phyloP scores from a whole-genome alignment of 208 protist genomes.

The Angomonas desouzai region DNA sequence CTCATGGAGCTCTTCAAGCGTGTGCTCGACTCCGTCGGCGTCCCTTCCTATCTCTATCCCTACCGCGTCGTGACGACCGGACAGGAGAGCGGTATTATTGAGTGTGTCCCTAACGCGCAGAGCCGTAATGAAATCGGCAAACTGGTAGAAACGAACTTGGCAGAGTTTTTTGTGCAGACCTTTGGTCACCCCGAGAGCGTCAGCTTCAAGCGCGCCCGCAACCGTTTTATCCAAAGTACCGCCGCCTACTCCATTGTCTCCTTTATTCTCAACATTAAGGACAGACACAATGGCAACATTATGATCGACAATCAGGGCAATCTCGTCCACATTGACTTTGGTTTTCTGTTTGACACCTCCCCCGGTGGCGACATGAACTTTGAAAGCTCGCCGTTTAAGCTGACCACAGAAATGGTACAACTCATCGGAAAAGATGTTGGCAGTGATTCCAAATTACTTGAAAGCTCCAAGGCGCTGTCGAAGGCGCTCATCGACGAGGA shows the following conservation, averaged over 20 bases:
- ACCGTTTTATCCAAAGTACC: slow-evolving; percentile 90
- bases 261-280: slow-evolving; percentile 95
- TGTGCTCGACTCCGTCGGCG: slow-evolving; percentile 75
- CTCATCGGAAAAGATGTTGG: slow-evolving; percentile 86
- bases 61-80: slow-evolving; percentile 91
- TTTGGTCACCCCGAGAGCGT: slow-evolving; percentile 84
- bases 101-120: slow-evolving; percentile 83
- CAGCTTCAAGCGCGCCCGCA: slow-evolving; percentile 78
- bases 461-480: slow-evolving; percentile 42
- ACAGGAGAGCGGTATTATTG: slow-evolving; percentile 88
- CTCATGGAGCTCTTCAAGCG: slow-evolving; percentile 85
- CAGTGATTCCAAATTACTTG: slow-evolving; percentile 31
- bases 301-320: slow-evolving; percentile 89
- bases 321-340: slow-evolving; percentile 98
- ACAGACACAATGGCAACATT: slow-evolving; percentile 96
- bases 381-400: slow-evolving; percentile 93
- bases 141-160: slow-evolving; percentile 81
- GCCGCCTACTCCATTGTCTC: slow-evolving; percentile 93
- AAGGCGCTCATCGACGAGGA: slow-evolving; percentile 80
- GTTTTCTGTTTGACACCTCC: slow-evolving; percentile 95
- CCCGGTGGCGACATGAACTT: slow-evolving; percentile 95
- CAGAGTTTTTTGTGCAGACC: slow-evolving; percentile 90
- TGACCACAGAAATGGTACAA: slow-evolving; percentile 90
- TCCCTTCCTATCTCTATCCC: slow-evolving; percentile 88
- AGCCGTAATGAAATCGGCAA: slow-evolving; percentile 91